Evolutionary conservation across 768 basidiomycete species (phyloP), one percentile per base, ranked within the genome.

Genomic region (Agaricus blazei): DNA sequence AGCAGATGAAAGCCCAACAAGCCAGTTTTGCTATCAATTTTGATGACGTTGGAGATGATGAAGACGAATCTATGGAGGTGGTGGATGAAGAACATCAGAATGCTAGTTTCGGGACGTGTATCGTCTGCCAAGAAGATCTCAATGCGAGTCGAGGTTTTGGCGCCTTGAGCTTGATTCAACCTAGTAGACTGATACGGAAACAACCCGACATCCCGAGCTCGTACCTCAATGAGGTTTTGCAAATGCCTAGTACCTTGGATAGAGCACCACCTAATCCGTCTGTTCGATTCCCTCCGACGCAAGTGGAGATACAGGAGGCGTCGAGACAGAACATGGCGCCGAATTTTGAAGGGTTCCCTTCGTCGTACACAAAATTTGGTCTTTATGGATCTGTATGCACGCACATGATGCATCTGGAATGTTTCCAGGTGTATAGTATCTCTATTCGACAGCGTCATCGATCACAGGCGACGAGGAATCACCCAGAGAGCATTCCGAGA

Each of bases 101-200:
- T 26, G 26, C 42, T 2, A 86, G 87, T 11, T 87, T 85, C 57
- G 96, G 96, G 2, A 88, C 87, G n/a, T 99, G 97, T 66, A 98
- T 99, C 59, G 94, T 98, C 9, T 99, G 97, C 62, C 97, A 98
- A 66, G 97, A 98, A 65, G 91, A 94, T 58, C 81, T 98, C 50
- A 88, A 83, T 60, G 65, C 78, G 2, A 70, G 78, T 14, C 79
- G 81, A 28, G 69, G 90, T 0, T 98, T 97, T 67, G 97, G 97
- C 4, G 82, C 83, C 29, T 81, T 99, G 15, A 92, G 90, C 1
- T 73, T 95, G 45, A 66, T 99, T 6, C 96, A 98, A 63, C 88
- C 95, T 0, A 95, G 94, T 67, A 79, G 89, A 45, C 72, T 94
- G 43, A 75, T 98, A 15, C 82, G 96, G 45, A 82, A 82, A 38